phyloP scores from a whole-genome alignment of 768 basidiomycete genomes.

The Daedalea quercina region DNA sequence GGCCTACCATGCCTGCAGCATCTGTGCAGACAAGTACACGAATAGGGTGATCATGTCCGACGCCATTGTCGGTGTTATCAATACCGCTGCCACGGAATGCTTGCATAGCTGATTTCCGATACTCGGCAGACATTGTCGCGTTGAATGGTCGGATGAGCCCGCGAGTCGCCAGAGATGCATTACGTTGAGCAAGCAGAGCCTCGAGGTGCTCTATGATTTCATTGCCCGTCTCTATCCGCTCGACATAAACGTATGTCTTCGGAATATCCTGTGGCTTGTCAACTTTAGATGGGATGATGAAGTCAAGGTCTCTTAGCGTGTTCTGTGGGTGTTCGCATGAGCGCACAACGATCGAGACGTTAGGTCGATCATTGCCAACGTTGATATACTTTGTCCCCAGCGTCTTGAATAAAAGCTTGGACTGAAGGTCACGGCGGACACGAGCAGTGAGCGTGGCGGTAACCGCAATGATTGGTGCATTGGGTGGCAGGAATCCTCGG shows the following conservation, averaged over 20 bases:
- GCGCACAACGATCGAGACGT: slow-evolving; percentile 29
- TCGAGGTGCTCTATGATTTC: slow-evolving; percentile 23
- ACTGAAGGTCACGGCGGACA: slow-evolving; percentile 23
- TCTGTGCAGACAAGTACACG: slow-evolving; percentile 30
- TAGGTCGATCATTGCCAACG: slow-evolving; percentile 28
- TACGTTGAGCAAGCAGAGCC: slow-evolving; percentile 4
- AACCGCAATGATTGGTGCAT: slow-evolving; percentile 25
- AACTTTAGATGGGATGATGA: slow-evolving; percentile 19
- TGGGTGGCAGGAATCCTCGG: slow-evolving; percentile 24
- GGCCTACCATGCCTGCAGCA: slow-evolving; percentile 29
- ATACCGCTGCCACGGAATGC: slow-evolving; percentile 18
- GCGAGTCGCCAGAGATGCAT: neutral
- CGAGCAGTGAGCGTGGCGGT: slow-evolving; percentile 26
- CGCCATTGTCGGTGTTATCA: too few species aligned
- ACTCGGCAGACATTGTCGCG: slow-evolving; percentile 14
- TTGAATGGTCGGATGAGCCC: slow-evolving; percentile 24
- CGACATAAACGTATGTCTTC: slow-evolving; percentile 26
- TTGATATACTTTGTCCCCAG: slow-evolving; percentile 16
- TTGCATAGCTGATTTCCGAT: slow-evolving; percentile 19
- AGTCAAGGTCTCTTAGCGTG: slow-evolving; percentile 28
- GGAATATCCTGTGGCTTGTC: slow-evolving; percentile 13
- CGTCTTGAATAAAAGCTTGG: slow-evolving; percentile 21
- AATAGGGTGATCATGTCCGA: too few species aligned
- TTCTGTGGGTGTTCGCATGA: slow-evolving; percentile 27
- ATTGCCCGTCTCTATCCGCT: slow-evolving; percentile 19